Percentiles rank a stretch among this genome's conserved stretches.
Conservation (phyloP, 805 yeast species). For the Millerozyma miso region DNA sequence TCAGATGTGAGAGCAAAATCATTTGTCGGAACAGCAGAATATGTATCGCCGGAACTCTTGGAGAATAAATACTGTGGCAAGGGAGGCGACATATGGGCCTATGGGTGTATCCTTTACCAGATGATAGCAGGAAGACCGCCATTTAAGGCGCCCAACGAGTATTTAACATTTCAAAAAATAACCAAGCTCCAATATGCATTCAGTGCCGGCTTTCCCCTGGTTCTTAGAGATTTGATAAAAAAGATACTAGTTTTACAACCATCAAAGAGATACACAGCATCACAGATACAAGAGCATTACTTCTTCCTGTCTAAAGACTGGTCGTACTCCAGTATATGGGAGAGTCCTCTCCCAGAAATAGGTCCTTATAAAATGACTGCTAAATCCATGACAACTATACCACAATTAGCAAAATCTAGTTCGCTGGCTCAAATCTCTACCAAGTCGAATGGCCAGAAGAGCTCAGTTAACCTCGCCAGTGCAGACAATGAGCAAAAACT, state of each 20-base stretch:
- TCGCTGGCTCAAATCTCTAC: constrained; percentile 12
- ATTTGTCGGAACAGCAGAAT: constrained; percentile 84
- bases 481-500: constrained; percentile 11
- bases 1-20: constrained; percentile 68
- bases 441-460: constrained; percentile 4
- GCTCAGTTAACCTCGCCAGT: constrained; percentile 3
- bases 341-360: constrained; percentile 56
- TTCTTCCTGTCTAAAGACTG: constrained; percentile 73
- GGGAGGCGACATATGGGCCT: constrained; percentile 59
- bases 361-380: constrained; percentile 74
- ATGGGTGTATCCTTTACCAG: constrained; percentile 57
- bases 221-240: constrained; percentile 61
- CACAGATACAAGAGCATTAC: constrained; percentile 56
- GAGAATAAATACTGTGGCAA: constrained; percentile 67
- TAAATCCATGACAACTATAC: constrained; percentile 73
- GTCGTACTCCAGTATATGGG: constrained; percentile 66
- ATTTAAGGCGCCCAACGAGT: constrained; percentile 79
- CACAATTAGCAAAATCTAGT: constrained; percentile 26
- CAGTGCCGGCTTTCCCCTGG: constrained; percentile 56
- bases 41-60: constrained; percentile 75
- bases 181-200: constrained; percentile 78
- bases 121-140: constrained; percentile 72
- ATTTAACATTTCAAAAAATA: constrained; percentile 75
- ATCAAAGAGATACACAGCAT: constrained; percentile 53
- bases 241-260: constrained; percentile 72